These are phyloP conservation scores for Immersiporthe knoxdaviesiana DNA, from an alignment of 2,329 filamentous ascomycete genomes.

Conservation along the genomic window DNA sequence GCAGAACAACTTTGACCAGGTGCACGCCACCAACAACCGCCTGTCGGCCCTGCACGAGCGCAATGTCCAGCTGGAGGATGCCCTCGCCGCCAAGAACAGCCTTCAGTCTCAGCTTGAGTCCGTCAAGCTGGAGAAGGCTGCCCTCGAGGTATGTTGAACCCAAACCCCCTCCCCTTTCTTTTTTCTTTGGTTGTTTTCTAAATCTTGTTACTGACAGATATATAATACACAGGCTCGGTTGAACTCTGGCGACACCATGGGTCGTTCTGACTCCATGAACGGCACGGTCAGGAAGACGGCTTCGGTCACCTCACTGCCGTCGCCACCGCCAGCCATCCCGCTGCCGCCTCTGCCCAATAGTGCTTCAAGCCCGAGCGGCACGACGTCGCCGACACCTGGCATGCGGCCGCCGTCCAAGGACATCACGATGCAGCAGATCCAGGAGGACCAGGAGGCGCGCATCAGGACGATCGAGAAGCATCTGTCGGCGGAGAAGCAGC, in stretches of 20 bases:
- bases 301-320: constrained; percentile 83
- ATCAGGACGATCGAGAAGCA: constrained; percentile 98
- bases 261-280: constrained; percentile 61
- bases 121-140: constrained; percentile 69
- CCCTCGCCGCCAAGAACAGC: constrained; percentile 64
- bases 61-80: constrained; percentile 76
- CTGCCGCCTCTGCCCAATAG: constrained; percentile 80
- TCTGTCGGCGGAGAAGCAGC: constrained; percentile 91
- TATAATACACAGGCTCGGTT: constrained; percentile 61
- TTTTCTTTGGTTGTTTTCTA: too few species aligned
- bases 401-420: constrained; percentile 83
- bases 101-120: constrained; percentile 71
- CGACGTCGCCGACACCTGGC: constrained; percentile 56
- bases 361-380: constrained; percentile 33
- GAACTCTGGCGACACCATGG: constrained; percentile 38
- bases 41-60: constrained; percentile 82
- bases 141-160: constrained; percentile 69
- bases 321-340: constrained; percentile 93
- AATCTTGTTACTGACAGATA: too few species aligned
- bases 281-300: constrained; percentile 83
- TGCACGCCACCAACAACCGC: constrained; percentile 81
- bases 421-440: constrained; percentile 72
- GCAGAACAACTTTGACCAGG: constrained; percentile 92
- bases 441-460: constrained; percentile 93
- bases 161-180: too few species aligned